Percentiles rank a stretch among this genome's conserved stretches.
phyloP scores from a whole-genome alignment of 2,329 filamentous ascomycete genomes.

The Sporothrix pallida region DNA sequence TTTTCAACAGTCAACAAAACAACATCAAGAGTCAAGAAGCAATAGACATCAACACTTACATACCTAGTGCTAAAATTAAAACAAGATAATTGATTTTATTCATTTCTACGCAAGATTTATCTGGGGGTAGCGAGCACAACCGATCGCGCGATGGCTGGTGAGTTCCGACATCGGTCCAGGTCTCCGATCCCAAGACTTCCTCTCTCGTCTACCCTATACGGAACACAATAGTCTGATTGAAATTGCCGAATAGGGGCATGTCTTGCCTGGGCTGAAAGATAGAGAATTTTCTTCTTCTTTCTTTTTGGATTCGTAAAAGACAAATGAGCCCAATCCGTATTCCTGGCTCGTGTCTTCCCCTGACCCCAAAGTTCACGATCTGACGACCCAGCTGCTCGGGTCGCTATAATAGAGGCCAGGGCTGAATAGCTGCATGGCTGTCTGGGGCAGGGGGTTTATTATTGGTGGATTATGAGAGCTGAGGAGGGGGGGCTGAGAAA shows the following conservation, averaged over 20 bases:
- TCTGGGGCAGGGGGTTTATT: not conserved
- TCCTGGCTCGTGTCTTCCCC: too few relatives aligned
- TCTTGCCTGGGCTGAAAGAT: conserved; percentile 5
- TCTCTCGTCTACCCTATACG: not conserved
- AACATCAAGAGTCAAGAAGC: too few relatives aligned
- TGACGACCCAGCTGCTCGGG: not conserved
- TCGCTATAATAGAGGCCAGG: not conserved
- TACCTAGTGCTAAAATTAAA: too few relatives aligned
- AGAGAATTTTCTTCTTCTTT: too few relatives aligned
- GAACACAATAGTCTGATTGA: not conserved
- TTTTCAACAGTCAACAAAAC: too few relatives aligned
- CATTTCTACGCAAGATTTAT: too few relatives aligned
- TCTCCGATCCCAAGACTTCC: too few relatives aligned
- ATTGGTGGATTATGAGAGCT: not conserved
- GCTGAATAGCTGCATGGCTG: too few relatives aligned
- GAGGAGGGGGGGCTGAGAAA: not conserved
- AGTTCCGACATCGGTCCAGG: not conserved
- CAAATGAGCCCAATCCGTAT: not conserved
- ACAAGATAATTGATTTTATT: too few relatives aligned
- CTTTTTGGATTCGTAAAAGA: not conserved
- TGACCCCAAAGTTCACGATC: not conserved
- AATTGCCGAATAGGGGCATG: conserved; percentile 15
- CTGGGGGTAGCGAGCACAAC: too few relatives aligned
- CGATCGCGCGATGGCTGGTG: not conserved
- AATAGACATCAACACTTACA: too few relatives aligned